These are phyloP conservation scores for Agrocybe pediades DNA, from an alignment of 768 basidiomycete species.

Conservation along the genomic window DNA sequence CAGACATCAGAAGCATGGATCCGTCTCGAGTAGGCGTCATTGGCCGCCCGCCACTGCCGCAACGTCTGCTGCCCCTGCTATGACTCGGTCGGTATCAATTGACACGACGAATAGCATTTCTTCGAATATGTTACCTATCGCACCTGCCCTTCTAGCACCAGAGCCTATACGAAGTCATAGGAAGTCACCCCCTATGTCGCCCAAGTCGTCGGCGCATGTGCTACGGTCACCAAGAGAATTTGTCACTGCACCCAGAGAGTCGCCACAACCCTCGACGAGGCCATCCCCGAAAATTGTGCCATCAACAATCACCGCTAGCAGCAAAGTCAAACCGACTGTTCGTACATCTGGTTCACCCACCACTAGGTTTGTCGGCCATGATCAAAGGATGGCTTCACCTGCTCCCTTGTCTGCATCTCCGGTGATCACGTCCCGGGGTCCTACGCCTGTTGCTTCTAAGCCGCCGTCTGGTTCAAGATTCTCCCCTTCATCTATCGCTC, in stretches of 20 bases:
- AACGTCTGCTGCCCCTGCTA: slow-evolving; percentile 21
- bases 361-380: slow-evolving; percentile 9
- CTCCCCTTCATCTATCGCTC: slow-evolving; percentile 29
- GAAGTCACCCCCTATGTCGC: slow-evolving; percentile 20
- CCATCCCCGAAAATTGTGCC: slow-evolving; percentile 15
- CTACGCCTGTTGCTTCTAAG: slow-evolving; percentile 9
- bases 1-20: slow-evolving; percentile 16
- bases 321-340: slow-evolving; percentile 10
- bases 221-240: slow-evolving; percentile 26
- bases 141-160: slow-evolving; percentile 10
- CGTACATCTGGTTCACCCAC: slow-evolving; percentile 15
- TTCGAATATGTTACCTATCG: slow-evolving; percentile 14
- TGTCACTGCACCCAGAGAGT: slow-evolving; percentile 21
- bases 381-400: neutral
- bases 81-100: slow-evolving; percentile 17
- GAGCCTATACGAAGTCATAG: slow-evolving; percentile 13
- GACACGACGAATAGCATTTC: slow-evolving; percentile 25
- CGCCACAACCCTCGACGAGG: slow-evolving; percentile 2
- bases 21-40: slow-evolving; percentile 23
- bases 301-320: neutral
- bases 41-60: slow-evolving; percentile 31
- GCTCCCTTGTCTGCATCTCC: slow-evolving; percentile 5
- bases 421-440: neutral
- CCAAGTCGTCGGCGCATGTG: slow-evolving; percentile 21
- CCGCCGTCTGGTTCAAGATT: slow-evolving; percentile 17